Evolutionary conservation across 2,329 filamentous ascomycete genomes (phyloP).

Genomic region (Cercospora beticola): DNA sequence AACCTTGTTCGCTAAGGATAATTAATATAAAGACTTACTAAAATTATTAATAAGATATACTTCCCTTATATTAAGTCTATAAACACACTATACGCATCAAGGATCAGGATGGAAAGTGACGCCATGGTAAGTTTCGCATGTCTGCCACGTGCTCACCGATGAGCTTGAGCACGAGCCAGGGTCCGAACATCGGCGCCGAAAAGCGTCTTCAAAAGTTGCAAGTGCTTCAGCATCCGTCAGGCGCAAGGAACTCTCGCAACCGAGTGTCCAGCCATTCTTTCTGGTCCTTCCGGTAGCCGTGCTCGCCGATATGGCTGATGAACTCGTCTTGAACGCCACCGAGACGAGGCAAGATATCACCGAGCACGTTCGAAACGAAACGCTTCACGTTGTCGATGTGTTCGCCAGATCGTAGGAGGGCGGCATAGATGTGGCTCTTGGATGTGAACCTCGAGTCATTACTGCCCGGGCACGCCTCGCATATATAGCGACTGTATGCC

Average conservation of each 20-base stretch:
- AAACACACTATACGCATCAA: not conserved
- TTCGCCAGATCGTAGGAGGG: conserved; percentile 18
- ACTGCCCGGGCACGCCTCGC: conserved; percentile 15
- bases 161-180: not conserved
- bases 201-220: not conserved
- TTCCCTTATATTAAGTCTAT: not conserved
- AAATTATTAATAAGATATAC: not conserved
- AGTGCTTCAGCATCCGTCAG: conserved; percentile 4
- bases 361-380: conserved; percentile 23
- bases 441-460: conserved; percentile 20
- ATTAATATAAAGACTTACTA: not conserved
- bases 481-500: conserved; percentile 20
- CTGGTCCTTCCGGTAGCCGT: conserved; percentile 16
- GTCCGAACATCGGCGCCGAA: not conserved
- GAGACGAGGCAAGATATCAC: conserved; percentile 18
- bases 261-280: conserved; percentile 19
- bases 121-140: not conserved
- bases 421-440: conserved; percentile 24
- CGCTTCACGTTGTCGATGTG: conserved; percentile 16
- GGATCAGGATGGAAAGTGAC: not conserved
- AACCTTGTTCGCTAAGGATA: not conserved
- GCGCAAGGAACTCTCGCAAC: conserved; percentile 18
- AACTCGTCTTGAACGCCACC: conserved; percentile 6
- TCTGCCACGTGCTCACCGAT: not conserved
- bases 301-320: conserved; percentile 13